A percentile compares a stretch with the other conserved stretches of the same genome.
These are phyloP conservation scores for Ganoderma boninense DNA, from an alignment of 1,284 basidiomycete species.

Conservation along the genomic window DNA sequence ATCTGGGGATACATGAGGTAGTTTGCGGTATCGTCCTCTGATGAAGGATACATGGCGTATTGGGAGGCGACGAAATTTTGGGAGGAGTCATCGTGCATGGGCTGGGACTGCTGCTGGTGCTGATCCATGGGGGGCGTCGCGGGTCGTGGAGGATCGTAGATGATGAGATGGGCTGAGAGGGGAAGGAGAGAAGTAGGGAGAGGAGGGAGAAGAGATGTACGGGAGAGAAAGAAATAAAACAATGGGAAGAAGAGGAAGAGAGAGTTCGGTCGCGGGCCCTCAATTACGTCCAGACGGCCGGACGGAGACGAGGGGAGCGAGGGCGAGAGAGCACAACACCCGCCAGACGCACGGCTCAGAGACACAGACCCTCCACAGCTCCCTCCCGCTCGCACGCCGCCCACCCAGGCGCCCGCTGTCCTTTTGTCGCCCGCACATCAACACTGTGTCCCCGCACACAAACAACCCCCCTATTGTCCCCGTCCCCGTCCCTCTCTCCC, in stretches of 20 bases:
- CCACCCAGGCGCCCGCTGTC: constrained; percentile 22
- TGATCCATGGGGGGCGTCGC: constrained; percentile 49
- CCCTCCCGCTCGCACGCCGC: constrained; percentile 12
- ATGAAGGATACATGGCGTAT: constrained; percentile 48
- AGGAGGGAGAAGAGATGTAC: constrained; percentile 30
- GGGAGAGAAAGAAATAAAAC: constrained; percentile 40
- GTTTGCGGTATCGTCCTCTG: constrained; percentile 48
- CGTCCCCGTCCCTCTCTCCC: constrained; percentile 7
- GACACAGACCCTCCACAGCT: neutral
- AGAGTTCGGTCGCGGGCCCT: constrained; percentile 35
- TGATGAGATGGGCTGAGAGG: constrained; percentile 30
- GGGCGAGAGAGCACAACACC: neutral
- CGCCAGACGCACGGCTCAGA: neutral
- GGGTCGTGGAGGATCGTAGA: constrained; percentile 39
- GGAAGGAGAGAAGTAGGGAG: constrained; percentile 43
- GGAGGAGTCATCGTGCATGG: constrained; percentile 50
- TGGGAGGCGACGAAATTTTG: constrained; percentile 47
- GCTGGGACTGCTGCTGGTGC: constrained; percentile 45
- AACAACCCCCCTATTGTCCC: constrained; percentile 29
- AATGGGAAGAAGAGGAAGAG: constrained; percentile 33
- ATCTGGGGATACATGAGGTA: constrained; percentile 53
- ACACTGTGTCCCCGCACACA: constrained; percentile 2
- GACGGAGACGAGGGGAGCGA: constrained; percentile 26
- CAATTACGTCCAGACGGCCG: constrained; percentile 35
- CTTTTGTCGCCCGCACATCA: constrained; percentile 23